phyloP scores from a whole-genome alignment of 2,329 filamentous ascomycete species.

The Diaporthe sp. region DNA sequence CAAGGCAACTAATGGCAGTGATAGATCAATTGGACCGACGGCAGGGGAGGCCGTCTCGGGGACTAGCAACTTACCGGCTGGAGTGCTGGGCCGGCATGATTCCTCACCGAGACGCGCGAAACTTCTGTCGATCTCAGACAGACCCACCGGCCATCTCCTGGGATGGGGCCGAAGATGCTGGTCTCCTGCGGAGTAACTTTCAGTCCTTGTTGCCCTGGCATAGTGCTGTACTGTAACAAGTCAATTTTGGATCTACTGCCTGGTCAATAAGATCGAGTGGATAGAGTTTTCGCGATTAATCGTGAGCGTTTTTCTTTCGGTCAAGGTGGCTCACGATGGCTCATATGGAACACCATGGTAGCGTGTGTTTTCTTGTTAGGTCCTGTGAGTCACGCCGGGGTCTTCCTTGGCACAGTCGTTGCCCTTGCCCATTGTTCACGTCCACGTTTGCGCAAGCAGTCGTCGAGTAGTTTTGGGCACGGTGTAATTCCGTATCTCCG shows the following conservation, averaged over 20 bases:
- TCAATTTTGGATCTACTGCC: not conserved
- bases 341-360: not conserved
- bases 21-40: not conserved
- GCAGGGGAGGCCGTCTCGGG: slow-evolving; percentile 26
- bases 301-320: not conserved
- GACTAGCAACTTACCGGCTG: slow-evolving; percentile 18
- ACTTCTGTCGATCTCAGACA: slow-evolving; percentile 27
- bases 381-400: slow-evolving; percentile 17
- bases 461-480: not conserved
- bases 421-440: not conserved
- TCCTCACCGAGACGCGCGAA: slow-evolving; percentile 18
- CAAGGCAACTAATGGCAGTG: not conserved
- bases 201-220: not conserved
- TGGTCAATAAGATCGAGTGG: not conserved
- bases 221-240: not conserved
- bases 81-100: slow-evolving; percentile 20
- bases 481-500: slow-evolving; percentile 16
- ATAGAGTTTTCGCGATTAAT: not conserved
- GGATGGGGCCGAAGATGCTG: not conserved
- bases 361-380: not conserved
- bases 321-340: slow-evolving; percentile 25
- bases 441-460: not conserved
- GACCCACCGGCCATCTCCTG: slow-evolving; percentile 32
- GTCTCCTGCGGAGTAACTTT: not conserved
- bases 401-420: not conserved